Percentiles rank a stretch among this genome's conserved stretches.
Conservation (phyloP, 257 asterid species). For the Solanum habrochaites region DNA sequence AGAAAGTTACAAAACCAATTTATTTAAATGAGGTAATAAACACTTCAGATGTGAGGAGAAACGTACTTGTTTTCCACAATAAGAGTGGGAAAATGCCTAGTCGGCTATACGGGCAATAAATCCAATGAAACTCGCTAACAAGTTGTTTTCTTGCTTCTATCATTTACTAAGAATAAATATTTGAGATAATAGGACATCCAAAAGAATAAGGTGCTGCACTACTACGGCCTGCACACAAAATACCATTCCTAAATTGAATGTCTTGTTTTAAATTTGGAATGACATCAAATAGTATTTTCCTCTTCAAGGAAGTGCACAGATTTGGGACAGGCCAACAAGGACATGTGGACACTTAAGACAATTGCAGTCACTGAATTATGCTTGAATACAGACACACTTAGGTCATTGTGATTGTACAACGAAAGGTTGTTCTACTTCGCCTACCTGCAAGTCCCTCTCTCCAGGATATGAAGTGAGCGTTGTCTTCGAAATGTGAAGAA, state of each 20-base stretch:
- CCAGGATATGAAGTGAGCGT: constrained; percentile 86
- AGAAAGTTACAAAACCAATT: background rate
- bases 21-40: background rate
- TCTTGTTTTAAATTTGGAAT: background rate
- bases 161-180: background rate
- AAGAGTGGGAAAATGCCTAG: background rate
- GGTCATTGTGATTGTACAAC: background rate
- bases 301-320: background rate
- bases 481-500: constrained; percentile 55
- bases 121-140: background rate
- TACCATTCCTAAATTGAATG: background rate
- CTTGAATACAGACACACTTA: background rate
- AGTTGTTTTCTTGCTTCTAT: background rate
- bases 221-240: background rate
- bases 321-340: background rate
- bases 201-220: background rate
- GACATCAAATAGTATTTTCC: background rate
- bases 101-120: background rate
- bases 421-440: constrained; percentile 3
- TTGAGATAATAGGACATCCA: background rate
- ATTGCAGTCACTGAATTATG: background rate
- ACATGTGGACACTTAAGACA: background rate
- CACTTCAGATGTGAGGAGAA: background rate
- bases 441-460: constrained; percentile 90
- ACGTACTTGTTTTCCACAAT: background rate